These are phyloP conservation scores for Didymella arachidicola DNA, from an alignment of 2,329 filamentous ascomycete species.

Conservation along the genomic window DNA sequence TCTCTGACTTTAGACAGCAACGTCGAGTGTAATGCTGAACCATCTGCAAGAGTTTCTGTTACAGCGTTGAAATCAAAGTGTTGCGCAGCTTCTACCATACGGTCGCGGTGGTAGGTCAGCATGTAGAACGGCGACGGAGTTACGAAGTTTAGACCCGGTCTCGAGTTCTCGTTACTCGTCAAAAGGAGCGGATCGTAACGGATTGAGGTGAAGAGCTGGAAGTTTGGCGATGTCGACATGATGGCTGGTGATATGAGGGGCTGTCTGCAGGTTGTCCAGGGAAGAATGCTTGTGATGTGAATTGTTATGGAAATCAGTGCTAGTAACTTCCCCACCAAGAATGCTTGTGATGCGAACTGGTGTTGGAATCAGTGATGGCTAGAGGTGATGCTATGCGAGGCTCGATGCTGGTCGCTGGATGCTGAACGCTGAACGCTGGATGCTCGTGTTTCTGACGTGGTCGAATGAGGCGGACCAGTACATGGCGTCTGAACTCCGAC, in stretches of 20 bases:
- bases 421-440: not conserved
- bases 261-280: not conserved
- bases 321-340: too few relatives aligned
- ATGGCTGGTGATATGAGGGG: not conserved
- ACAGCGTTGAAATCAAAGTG: conserved; percentile 58
- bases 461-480: not conserved
- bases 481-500: conserved; percentile 20
- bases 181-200: conserved; percentile 51
- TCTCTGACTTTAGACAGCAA: conserved; percentile 44
- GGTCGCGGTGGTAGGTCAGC: conserved; percentile 78
- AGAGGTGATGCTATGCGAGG: not conserved
- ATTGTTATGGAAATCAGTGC: not conserved
- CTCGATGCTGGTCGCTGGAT: conserved; percentile 6
- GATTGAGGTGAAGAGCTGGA: conserved; percentile 52
- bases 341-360: not conserved
- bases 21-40: conserved; percentile 43
- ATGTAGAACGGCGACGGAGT: conserved; percentile 75
- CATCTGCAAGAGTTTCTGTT: conserved; percentile 45
- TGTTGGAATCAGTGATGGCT: not conserved
- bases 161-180: conserved; percentile 54
- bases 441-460: conserved; percentile 8
- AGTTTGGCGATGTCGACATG: conserved; percentile 37
- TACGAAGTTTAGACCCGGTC: conserved; percentile 56
- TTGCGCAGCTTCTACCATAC: conserved; percentile 69
- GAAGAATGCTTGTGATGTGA: not conserved